A percentile compares a stretch with the other conserved stretches of the same genome.
phyloP scores from a whole-genome alignment of 176 grass and related monocot genomes.

The Ensete ventricosum region DNA sequence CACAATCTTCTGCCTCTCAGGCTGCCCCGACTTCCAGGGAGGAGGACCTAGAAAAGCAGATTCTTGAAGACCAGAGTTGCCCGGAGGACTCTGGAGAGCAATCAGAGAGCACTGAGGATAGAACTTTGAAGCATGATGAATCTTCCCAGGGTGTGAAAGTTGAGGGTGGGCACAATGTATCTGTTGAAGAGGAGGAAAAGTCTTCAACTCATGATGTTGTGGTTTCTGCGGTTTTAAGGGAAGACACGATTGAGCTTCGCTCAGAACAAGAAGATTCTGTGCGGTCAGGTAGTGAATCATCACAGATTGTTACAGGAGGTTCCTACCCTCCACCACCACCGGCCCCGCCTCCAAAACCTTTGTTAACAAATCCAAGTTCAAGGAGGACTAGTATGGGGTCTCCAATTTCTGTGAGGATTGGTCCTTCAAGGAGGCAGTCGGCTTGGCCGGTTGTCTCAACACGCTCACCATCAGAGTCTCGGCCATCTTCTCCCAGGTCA shows the following conservation, averaged over 20 bases:
- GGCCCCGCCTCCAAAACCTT: constrained; percentile 64
- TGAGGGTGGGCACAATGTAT: constrained; percentile 22
- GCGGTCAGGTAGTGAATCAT: constrained; percentile 26
- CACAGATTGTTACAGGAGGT: constrained; percentile 30
- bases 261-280: constrained; percentile 34
- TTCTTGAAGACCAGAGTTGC: constrained; percentile 19
- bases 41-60: constrained; percentile 30
- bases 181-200: constrained; percentile 36
- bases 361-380: constrained; percentile 33
- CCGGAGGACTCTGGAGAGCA: constrained; percentile 21
- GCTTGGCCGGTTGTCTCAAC: constrained; percentile 46
- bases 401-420: constrained; percentile 46
- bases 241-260: constrained; percentile 34
- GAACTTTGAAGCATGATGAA: constrained; percentile 31
- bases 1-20: constrained; percentile 35
- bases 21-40: constrained; percentile 36
- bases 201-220: constrained; percentile 33
- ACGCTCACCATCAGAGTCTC: constrained; percentile 60
- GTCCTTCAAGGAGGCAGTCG: constrained; percentile 72
- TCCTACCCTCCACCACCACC: constrained; percentile 71
- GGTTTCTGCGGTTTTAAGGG: constrained; percentile 35
- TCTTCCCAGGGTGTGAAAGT: constrained; percentile 28
- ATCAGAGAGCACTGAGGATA: constrained; percentile 37
- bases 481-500: constrained; percentile 85
- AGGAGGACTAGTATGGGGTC: constrained; percentile 58